Evolutionary conservation across 495 filamentous ascomycete species (phyloP).

Genomic region (Penicillium coprophilum): DNA sequence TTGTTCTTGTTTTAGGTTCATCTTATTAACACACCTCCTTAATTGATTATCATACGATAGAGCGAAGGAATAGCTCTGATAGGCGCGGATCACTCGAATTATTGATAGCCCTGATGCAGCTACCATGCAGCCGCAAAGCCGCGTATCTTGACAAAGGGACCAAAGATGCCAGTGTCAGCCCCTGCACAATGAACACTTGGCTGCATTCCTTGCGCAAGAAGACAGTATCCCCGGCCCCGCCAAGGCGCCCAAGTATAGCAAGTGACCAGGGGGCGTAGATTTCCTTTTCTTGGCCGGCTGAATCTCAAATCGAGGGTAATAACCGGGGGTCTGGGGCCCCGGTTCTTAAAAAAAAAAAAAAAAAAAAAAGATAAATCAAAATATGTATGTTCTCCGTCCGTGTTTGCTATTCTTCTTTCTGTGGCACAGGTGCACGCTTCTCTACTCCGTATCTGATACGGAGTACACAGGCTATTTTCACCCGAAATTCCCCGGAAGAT

Average conservation of each 20-base stretch:
- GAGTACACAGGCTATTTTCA: neutral
- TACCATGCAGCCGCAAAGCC: conserved; percentile 26
- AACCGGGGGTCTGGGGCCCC: conserved; percentile 5
- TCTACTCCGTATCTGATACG: neutral
- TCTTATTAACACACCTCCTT: neutral
- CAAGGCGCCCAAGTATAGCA: neutral
- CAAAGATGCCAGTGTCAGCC: conserved; percentile 16
- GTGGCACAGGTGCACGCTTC: conserved; percentile 21
- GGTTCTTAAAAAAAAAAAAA: neutral
- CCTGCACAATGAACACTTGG: conserved; percentile 2
- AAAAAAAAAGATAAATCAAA: neutral
- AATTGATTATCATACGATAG: neutral
- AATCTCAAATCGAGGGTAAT: conserved; percentile 3
- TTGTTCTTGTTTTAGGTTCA: neutral
- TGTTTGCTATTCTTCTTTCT: neutral
- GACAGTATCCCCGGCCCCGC: neutral
- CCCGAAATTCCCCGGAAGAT: conserved; percentile 8
- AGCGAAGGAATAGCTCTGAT: conserved; percentile 17
- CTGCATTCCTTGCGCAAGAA: conserved; percentile 8
- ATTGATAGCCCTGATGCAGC: conserved; percentile 19
- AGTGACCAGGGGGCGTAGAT: conserved; percentile 1
- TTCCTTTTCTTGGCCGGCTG: neutral
- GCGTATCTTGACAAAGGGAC: conserved; percentile 12
- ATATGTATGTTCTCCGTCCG: neutral
- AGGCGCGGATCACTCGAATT: conserved; percentile 29